Conservation (phyloP, 2,329 filamentous ascomycete genomes). For the Metarhizium robertsii region DNA sequence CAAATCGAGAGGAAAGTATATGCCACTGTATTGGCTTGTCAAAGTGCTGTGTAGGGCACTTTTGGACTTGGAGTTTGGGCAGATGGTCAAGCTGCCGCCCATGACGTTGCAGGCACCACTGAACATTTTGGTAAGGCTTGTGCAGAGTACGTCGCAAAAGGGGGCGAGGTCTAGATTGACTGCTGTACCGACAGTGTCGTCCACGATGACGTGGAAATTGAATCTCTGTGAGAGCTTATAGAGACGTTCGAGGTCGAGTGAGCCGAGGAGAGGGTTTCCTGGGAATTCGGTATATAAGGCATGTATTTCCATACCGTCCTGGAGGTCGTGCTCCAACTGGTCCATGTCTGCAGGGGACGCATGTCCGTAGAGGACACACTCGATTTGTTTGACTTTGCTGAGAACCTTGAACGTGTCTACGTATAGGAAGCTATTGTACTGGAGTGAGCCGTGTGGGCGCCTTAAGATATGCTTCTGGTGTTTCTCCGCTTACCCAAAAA, state of each 20-base stretch:
- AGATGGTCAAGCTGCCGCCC: slow-evolving; percentile 35
- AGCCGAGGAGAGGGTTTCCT: slow-evolving; percentile 21
- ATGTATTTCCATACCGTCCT: slow-evolving; percentile 27
- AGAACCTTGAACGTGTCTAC: slow-evolving; percentile 22
- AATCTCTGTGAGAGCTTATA: slow-evolving; percentile 23
- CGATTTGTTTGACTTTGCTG: slow-evolving; percentile 15
- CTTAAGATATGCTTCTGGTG: neutral
- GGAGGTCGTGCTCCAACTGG: slow-evolving; percentile 26
- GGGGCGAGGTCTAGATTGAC: slow-evolving; percentile 36
- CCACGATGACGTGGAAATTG: slow-evolving; percentile 30
- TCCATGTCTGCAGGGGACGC: slow-evolving; percentile 30
- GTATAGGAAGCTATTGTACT: slow-evolving; percentile 15
- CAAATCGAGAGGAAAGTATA: slow-evolving; percentile 16
- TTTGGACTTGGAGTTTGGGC: slow-evolving; percentile 29
- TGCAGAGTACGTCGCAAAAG: slow-evolving; percentile 39
- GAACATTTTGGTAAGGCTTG: slow-evolving; percentile 45
- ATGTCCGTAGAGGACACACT: slow-evolving; percentile 33
- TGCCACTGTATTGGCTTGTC: slow-evolving; percentile 11
- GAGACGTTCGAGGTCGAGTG: slow-evolving; percentile 18
- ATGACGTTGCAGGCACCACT: slow-evolving; percentile 45
- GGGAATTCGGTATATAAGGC: slow-evolving; percentile 38
- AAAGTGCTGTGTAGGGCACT: slow-evolving; percentile 16
- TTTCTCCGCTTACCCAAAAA: slow-evolving; percentile 16
- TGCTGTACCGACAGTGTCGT: slow-evolving; percentile 36
- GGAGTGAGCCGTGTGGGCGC: neutral